These are phyloP conservation scores for Fusarium sacchari DNA, from an alignment of 2,329 filamentous ascomycete species.

Conservation along the genomic window DNA sequence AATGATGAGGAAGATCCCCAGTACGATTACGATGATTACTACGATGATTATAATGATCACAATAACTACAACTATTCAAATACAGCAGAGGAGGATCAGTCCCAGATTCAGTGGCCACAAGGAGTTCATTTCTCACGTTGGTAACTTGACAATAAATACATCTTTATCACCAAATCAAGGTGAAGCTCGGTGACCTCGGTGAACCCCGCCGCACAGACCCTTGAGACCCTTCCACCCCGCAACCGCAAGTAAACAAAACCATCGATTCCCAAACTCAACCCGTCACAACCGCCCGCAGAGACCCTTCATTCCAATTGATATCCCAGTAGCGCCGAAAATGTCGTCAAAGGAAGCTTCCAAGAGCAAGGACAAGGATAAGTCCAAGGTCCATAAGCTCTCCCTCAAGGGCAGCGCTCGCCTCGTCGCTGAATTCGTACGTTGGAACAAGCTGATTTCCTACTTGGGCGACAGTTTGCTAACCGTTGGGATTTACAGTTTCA, in stretches of 20 bases:
- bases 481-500: constrained; percentile 73
- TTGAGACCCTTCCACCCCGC: constrained; percentile 36
- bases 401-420: constrained; percentile 86
- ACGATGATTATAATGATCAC: not conserved
- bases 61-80: not conserved
- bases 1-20: not conserved
- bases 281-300: not conserved
- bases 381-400: constrained; percentile 94
- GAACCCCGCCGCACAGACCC: constrained; percentile 43
- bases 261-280: constrained; percentile 3
- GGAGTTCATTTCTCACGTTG: constrained; percentile 21
- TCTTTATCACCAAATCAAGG: not conserved
- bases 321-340: constrained; percentile 33
- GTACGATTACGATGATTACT: not conserved
- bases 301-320: not conserved
- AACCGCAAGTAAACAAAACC: constrained; percentile 46
- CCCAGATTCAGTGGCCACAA: constrained; percentile 18
- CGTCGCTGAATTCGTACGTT: constrained; percentile 91
- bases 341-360: constrained; percentile 46
- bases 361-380: constrained; percentile 69
- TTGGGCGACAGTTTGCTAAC: constrained; percentile 27
- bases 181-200: constrained; percentile 37
- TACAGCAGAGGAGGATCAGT: not conserved
- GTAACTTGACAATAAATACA: not conserved
- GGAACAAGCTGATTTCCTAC: constrained; percentile 44